These are phyloP conservation scores for Nigrospora sphaerica DNA, from an alignment of 2,329 filamentous ascomycete species.

Conservation along the genomic window DNA sequence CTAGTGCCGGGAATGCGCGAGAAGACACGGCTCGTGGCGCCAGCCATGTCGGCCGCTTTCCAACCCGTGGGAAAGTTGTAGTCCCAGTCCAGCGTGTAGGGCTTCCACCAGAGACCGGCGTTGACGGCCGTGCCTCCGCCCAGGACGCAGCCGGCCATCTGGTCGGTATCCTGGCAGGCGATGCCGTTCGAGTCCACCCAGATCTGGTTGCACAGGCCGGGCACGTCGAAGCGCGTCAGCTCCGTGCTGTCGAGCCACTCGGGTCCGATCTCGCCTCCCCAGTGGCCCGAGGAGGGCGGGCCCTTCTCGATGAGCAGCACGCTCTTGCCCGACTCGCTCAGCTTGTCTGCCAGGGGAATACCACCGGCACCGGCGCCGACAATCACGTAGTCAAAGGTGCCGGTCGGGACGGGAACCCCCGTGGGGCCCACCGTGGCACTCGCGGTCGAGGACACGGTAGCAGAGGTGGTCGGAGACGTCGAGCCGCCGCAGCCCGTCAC, in stretches of 20 bases:
- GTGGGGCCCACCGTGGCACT: conserved; percentile 14
- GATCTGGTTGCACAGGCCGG: conserved; percentile 65
- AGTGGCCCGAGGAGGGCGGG: conserved; percentile 54
- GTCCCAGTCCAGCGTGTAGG: conserved; percentile 56
- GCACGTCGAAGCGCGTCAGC: conserved; percentile 64
- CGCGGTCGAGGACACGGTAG: conserved; percentile 4
- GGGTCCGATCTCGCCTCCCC: conserved; percentile 55
- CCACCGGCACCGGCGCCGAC: conserved; percentile 55
- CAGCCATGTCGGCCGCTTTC: conserved; percentile 55
- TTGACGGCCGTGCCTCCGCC: conserved; percentile 63
- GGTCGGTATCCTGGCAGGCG: conserved; percentile 61
- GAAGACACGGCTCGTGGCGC: conserved; percentile 56
- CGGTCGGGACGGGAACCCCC: conserved; percentile 22
- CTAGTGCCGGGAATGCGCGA: conserved; percentile 62
- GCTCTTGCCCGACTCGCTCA: conserved; percentile 57
- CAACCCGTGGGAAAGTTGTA: conserved; percentile 64
- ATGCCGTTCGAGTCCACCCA: conserved; percentile 58
- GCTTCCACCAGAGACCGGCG: conserved; percentile 59
- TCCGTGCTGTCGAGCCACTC: conserved; percentile 47
- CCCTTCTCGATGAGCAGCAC: conserved; percentile 59
- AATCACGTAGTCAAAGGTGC: conserved; percentile 53
- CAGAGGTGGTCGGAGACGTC: conserved; percentile 16
- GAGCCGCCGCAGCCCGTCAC: conserved; percentile 26
- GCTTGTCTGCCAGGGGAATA: conserved; percentile 51
- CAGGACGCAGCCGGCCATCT: conserved; percentile 68